phyloP scores from a whole-genome alignment of 2,329 filamentous ascomycete species.

The Pyrenophora teres region DNA sequence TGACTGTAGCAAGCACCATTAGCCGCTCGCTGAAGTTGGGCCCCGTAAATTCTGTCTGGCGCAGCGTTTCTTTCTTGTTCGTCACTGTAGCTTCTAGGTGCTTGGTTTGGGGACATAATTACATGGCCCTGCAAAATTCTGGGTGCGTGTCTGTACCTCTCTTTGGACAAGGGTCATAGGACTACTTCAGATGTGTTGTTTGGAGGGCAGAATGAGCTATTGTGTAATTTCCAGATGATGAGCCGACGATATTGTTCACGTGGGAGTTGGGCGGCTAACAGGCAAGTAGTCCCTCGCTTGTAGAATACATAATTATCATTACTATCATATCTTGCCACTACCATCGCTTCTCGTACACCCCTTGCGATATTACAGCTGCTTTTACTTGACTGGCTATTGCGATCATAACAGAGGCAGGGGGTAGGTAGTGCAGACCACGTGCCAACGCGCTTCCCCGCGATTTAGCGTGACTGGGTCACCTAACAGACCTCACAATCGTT shows the following conservation, averaged over 20 bases:
- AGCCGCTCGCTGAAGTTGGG: background rate
- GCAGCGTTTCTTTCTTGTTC: constrained; percentile 2
- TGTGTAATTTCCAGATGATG: constrained; percentile 10
- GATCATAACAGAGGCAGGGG: background rate
- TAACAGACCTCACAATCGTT: background rate
- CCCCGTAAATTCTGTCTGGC: constrained; percentile 4
- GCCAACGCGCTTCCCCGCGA: constrained; percentile 7
- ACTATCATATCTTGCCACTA: background rate
- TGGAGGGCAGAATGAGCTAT: constrained; percentile 8
- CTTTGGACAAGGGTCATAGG: background rate
- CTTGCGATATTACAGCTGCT: too few relatives aligned
- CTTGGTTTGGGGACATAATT: constrained; percentile 2
- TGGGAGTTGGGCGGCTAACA: background rate
- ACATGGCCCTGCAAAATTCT: background rate
- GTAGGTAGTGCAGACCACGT: constrained; percentile 7
- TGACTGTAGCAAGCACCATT: background rate
- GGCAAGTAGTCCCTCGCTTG: constrained; percentile 1
- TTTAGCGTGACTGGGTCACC: constrained; percentile 6
- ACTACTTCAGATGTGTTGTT: background rate
- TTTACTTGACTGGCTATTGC: background rate
- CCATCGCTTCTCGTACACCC: too few relatives aligned
- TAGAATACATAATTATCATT: constrained; percentile 6
- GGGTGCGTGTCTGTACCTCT: background rate
- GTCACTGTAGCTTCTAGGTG: constrained; percentile 3
- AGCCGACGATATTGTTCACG: constrained; percentile 1